Base-by-base conservation (phyloP, 352 stramenopile species). In the Blastocystis sp. region DNA sequence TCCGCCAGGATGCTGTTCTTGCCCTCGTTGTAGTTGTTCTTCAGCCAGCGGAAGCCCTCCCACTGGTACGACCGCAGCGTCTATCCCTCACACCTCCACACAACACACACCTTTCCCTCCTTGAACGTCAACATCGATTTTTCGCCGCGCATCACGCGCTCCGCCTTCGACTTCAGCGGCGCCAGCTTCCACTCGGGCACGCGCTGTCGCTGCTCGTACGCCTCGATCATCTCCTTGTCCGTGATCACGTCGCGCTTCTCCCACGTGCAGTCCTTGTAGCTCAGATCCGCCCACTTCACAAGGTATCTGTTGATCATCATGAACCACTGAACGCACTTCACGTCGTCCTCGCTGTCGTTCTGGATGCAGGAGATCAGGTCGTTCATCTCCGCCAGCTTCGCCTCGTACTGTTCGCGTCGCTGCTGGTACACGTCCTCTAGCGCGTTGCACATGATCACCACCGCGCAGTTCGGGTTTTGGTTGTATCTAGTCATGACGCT, bases 211-310 rank as follows among this genome's bases (percentile, higher is more conserved):
- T 92, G 90, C 29, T 93, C 92, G 91, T 95, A 96, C 76, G 93
- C 93, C 3, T 92, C 92, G 80, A 97, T 93, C 35, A 94, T 94
- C 0, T 92, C 92, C 62, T 97, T 94, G 85, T 98, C 95, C 66
- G 98, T 94, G n/a, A 99, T 95, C 92, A 99, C 95, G 45, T 90
- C 91, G 55, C 97, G 94, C 16, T 93, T 96, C 90, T 99, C 95
- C 97, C 98, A 99, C 31, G 94, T 98, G 77, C 97, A 94, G 92
- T 99, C 97, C 45, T 99, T 92, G 91, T 98, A 98, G 37, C 94
- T 98, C 80, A 97, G 92, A 60, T 98, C 95, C 71, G 97, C 95
- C 98, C 98, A 99, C 93, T 99, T 99, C 79, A 99, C 96, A 37
- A 99, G 91, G 88, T 98, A 99, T 91, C 79, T 89, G 62, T 31